Evolutionary conservation across 805 yeast species (phyloP).

Genomic region (Cyberlindnera meyerae): DNA sequence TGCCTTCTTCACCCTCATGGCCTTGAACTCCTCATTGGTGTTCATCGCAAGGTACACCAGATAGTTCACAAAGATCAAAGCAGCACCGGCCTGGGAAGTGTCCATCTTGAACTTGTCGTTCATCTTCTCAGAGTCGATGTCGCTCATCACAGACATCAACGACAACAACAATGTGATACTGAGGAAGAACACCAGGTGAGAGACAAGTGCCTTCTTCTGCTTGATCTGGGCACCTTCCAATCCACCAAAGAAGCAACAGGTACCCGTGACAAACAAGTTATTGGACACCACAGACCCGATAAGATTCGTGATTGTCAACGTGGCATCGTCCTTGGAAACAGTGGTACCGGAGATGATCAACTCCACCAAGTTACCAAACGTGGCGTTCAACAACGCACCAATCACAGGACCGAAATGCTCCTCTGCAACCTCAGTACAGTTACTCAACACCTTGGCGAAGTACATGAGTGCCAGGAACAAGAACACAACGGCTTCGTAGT

Average conservation of each 20-base stretch:
- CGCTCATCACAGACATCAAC: constrained; percentile 18
- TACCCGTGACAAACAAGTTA: constrained; percentile 33
- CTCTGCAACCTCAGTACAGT: constrained; percentile 21
- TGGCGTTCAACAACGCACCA: constrained; percentile 46
- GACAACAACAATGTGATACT: constrained; percentile 16
- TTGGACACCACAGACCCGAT: constrained; percentile 44
- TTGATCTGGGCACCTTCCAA: constrained; percentile 14
- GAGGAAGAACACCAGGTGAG: constrained; percentile 19
- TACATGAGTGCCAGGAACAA: constrained; percentile 21
- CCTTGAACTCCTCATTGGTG: constrained; percentile 22
- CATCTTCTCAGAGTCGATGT: constrained; percentile 13
- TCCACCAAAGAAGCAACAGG: constrained; percentile 23
- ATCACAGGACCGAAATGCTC: constrained; percentile 34
- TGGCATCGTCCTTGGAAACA: constrained; percentile 41
- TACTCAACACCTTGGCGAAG: constrained; percentile 22
- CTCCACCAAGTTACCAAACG: constrained; percentile 49
- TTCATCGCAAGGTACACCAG: constrained; percentile 18
- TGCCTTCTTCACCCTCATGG: constrained; percentile 9
- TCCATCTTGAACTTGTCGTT: constrained; percentile 17
- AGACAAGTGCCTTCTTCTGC: constrained; percentile 15
- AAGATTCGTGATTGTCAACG: constrained; percentile 46
- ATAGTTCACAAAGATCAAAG: constrained; percentile 20
- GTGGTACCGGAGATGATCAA: constrained; percentile 46
- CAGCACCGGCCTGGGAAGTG: constrained; percentile 20
- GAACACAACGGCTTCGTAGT: constrained; percentile 21